Base-by-base conservation (phyloP, 2,329 filamentous ascomycete species). In the Fusarium concolor region DNA sequence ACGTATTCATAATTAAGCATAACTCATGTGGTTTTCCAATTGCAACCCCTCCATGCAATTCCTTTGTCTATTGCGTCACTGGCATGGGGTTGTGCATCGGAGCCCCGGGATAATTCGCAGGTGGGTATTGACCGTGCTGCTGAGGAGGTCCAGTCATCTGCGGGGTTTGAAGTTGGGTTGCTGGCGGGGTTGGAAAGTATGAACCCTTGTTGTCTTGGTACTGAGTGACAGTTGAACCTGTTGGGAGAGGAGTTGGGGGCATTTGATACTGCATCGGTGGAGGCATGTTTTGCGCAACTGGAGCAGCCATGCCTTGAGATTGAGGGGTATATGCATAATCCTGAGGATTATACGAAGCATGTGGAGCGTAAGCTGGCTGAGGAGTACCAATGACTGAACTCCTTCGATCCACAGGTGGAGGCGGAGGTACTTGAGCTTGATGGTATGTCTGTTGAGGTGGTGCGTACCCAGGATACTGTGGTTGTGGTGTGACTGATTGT, bases 331-430 rank as follows among this genome's bases (percentile, higher is more conserved):
- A 35, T 2, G 46, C 42, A 5, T 57, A 68, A 10, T 70, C 41
- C n/a, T 71, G 70, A 11, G 70, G 61, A 4, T 70, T 56, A 11
- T 67, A 63, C 1, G 54, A 28, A 1, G 44, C 50, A 5, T 67
- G 67, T 5, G 56, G 44, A 5, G 42, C 20, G 3, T 20, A 52
- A 3, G 50, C 0, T 10, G 55, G 39, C 7, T 67, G 67, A 1
- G 46, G 18, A 3, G 11, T 46, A 10, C 14, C 45, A 6, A 57
- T 8, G 4, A 45, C 15, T 0, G 70, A 71, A 5, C 56, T 33
- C n/a, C 61, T 45, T 43, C 56, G 10, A 1, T 69, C 41, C 7
- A 22, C 20, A 0, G 49, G 24, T 2, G 43, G 47, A 3, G 47
- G 22, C 1, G 41, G 47, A 5, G 50, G 43, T 5, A 15, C 31